Evolutionary conservation across 73 alveolate genomes (phyloP).

Genomic region (Stentor coeruleus): DNA sequence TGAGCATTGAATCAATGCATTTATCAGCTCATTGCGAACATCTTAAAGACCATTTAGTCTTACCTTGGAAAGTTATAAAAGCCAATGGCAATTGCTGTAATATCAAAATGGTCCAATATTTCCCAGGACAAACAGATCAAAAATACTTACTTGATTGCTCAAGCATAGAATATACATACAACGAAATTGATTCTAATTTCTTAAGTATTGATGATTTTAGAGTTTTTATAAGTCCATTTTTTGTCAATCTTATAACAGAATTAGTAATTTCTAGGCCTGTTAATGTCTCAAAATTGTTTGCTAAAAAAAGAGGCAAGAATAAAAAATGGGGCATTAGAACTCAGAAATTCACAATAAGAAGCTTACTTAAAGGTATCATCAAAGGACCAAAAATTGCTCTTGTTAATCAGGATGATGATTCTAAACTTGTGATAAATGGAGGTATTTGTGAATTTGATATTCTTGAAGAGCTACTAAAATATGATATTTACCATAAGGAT

Average conservation of each 20-base stretch:
- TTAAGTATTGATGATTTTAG: not conserved
- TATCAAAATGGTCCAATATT: not conserved
- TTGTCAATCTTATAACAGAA: not conserved
- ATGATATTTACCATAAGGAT: not conserved
- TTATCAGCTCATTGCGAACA: not conserved
- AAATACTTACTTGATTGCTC: not conserved
- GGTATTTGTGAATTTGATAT: not conserved
- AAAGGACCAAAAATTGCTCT: not conserved
- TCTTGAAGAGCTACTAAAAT: not conserved
- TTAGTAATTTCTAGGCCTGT: not conserved
- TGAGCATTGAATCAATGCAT: not conserved
- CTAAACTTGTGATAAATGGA: not conserved
- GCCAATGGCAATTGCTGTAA: not conserved
- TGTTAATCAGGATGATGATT: not conserved
- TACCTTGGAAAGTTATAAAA: not conserved
- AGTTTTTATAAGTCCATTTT: not conserved
- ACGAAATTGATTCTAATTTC: not conserved
- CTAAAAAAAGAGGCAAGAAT: not conserved
- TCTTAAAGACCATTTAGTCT: not conserved
- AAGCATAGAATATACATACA: not conserved
- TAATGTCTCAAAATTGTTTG: too few relatives aligned
- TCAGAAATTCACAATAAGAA: not conserved
- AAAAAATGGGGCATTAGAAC: not conserved
- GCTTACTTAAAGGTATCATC: not conserved
- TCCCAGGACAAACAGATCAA: too few relatives aligned